Conservation (phyloP, 306 rosid genomes). For the Trichosanthes cucumerina region DNA sequence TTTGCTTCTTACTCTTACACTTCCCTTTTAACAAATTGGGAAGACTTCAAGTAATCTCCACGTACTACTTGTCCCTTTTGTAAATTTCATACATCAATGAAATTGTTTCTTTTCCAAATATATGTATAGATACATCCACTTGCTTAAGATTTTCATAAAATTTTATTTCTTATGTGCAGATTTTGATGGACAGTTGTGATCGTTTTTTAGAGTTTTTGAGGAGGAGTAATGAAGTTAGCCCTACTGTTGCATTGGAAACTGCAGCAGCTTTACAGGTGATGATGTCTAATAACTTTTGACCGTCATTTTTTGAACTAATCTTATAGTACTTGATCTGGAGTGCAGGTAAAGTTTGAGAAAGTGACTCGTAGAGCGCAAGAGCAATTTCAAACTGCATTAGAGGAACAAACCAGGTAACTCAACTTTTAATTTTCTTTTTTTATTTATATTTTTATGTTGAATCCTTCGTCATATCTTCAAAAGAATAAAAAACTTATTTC, state of each 20-base stretch:
- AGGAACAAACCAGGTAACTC: constrained; percentile 79
- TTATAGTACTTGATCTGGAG: constrained; percentile 12
- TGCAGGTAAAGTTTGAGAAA: constrained; percentile 78
- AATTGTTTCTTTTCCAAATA: too few relatives aligned
- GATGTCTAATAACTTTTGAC: constrained; percentile 5
- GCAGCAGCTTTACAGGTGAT: constrained; percentile 94
- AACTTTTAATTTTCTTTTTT: not conserved
- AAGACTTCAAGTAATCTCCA: too few relatives aligned
- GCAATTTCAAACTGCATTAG: constrained; percentile 88
- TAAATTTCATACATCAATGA: too few relatives aligned
- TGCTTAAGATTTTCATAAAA: not conserved
- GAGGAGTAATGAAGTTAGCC: constrained; percentile 92
- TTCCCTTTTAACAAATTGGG: too few relatives aligned
- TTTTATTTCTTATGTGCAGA: constrained; percentile 22
- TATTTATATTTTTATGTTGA: not conserved
- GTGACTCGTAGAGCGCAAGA: constrained; percentile 95
- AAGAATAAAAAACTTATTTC: not conserved
- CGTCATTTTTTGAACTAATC: constrained; percentile 6
- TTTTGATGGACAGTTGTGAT: constrained; percentile 71
- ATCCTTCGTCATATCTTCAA: not conserved
- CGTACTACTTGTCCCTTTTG: too few relatives aligned
- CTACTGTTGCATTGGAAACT: constrained; percentile 83
- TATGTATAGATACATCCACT: not conserved
- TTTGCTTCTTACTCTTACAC: too few relatives aligned
- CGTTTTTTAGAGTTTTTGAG: constrained; percentile 73